phyloP scores from a whole-genome alignment of 2,329 filamentous ascomycete species.

The Periconia macrospinosa region DNA sequence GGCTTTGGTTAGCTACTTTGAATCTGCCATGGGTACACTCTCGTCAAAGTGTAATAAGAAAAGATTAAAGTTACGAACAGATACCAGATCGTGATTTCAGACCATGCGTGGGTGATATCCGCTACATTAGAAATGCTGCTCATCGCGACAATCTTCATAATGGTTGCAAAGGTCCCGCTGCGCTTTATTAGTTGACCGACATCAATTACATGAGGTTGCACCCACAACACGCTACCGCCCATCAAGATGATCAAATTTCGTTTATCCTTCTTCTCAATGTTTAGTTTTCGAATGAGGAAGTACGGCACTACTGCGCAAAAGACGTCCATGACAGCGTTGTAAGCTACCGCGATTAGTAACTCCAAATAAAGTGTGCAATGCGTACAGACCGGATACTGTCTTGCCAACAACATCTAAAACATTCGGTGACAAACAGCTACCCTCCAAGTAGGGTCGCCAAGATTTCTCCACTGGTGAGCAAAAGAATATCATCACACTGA shows the following conservation, averaged over 20 bases:
- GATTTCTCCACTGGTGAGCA: conserved; percentile 6
- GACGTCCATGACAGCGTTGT: conserved; percentile 7
- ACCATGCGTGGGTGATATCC: conserved; percentile 9
- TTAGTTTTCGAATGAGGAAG: conserved; percentile 4
- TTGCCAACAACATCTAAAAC: conserved; percentile 1
- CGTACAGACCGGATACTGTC: not conserved
- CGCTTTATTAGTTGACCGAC: too few species aligned
- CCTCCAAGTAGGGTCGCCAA: conserved; percentile 4
- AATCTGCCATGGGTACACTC: too few species aligned
- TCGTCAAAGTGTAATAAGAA: too few species aligned
- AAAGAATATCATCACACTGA: conserved; percentile 7
- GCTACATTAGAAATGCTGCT: conserved; percentile 6
- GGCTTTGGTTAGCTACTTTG: too few species aligned
- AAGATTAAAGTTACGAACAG: not conserved
- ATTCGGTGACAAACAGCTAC: conserved; percentile 2
- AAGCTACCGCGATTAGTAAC: not conserved
- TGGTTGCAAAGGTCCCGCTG: conserved; percentile 5
- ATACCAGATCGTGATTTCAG: conserved; percentile 7
- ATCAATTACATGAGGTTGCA: too few species aligned
- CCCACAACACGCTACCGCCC: conserved; percentile 1
- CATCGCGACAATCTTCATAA: conserved; percentile 12
- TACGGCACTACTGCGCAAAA: conserved; percentile 5
- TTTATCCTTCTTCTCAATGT: conserved; percentile 4
- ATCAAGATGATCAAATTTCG: conserved; percentile 6
- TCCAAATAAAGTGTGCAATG: not conserved